A percentile compares a stretch with the other conserved stretches of the same genome.
These are phyloP conservation scores for Mortierella sp. DNA, from an alignment of 371 early-diverging fungal genomes.

Conservation along the genomic window DNA sequence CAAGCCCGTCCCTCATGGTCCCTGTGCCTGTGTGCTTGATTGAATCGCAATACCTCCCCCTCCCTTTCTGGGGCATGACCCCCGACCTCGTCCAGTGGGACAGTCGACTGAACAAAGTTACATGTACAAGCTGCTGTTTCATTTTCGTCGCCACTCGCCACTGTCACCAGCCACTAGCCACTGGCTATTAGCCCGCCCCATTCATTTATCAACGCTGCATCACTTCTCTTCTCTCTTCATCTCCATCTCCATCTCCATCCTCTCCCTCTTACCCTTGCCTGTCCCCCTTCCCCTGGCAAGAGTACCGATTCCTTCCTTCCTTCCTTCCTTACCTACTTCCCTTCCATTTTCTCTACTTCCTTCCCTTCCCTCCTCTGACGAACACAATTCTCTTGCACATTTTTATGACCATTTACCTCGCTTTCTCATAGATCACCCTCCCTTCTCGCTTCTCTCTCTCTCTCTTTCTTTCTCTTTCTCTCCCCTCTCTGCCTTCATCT, in stretches of 20 bases:
- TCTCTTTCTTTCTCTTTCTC: no score
- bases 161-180: no score
- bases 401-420: background rate
- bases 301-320: background rate
- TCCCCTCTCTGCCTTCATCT: background rate
- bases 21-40: no score
- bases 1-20: no score
- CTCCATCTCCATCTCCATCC: background rate
- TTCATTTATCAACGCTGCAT: background rate
- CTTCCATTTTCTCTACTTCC: background rate
- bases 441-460: no score
- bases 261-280: background rate
- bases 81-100: background rate
- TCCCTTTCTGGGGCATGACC: background rate
- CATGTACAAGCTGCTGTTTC: background rate
- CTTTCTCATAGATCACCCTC: background rate
- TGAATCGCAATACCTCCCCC: background rate
- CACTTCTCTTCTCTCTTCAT: background rate
- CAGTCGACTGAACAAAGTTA: background rate
- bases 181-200: no score
- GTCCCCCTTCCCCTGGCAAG: conserved; percentile 7
- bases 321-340: background rate
- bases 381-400: background rate
- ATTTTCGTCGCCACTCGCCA: background rate
- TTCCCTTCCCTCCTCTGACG: conserved; percentile 8